phyloP scores from a whole-genome alignment of 2,329 filamentous ascomycete species.

The Ascochyta fabae region DNA sequence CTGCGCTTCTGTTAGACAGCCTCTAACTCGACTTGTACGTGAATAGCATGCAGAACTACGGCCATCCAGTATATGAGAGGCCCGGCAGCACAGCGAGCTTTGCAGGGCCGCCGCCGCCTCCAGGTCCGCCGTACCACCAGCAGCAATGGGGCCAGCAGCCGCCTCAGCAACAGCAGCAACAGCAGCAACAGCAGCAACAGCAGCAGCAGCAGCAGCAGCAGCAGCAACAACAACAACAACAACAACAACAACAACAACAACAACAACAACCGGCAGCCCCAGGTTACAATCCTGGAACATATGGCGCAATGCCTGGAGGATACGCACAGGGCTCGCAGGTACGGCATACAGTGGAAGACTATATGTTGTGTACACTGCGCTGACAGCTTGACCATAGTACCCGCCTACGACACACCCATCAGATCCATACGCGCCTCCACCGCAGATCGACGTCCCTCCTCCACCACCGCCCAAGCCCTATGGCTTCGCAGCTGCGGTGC shows the following conservation, averaged over 20 bases:
- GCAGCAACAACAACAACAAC: constrained; percentile 34
- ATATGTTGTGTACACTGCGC: too few species aligned
- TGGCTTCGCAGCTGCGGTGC: constrained; percentile 38
- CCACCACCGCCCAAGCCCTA: constrained; percentile 48
- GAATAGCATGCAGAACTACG: constrained; percentile 44
- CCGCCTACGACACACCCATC: constrained; percentile 13
- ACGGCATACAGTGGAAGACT: neutral
- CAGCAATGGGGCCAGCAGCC: constrained; percentile 40
- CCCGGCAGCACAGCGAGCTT: constrained; percentile 43
- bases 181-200: constrained; percentile 32
- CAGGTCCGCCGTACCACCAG: constrained; percentile 40
- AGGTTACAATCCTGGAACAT: constrained; percentile 44
- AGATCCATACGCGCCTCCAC: constrained; percentile 32
- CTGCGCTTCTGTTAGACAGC: constrained; percentile 9
- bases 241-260: neutral
- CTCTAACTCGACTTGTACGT: constrained; percentile 24
- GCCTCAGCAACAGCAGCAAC: constrained; percentile 25
- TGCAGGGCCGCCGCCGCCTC: constrained; percentile 31
- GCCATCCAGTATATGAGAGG: constrained; percentile 37
- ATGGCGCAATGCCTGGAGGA: constrained; percentile 41
- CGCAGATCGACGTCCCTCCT: constrained; percentile 40
- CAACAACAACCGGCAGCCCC: constrained; percentile 28
- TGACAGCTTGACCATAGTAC: constrained; percentile 4
- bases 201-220: constrained; percentile 34
- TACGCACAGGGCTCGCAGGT: constrained; percentile 30